Base-by-base conservation (phyloP, 2,329 filamentous ascomycete genomes). In the Dryadomyces sulphureus region DNA sequence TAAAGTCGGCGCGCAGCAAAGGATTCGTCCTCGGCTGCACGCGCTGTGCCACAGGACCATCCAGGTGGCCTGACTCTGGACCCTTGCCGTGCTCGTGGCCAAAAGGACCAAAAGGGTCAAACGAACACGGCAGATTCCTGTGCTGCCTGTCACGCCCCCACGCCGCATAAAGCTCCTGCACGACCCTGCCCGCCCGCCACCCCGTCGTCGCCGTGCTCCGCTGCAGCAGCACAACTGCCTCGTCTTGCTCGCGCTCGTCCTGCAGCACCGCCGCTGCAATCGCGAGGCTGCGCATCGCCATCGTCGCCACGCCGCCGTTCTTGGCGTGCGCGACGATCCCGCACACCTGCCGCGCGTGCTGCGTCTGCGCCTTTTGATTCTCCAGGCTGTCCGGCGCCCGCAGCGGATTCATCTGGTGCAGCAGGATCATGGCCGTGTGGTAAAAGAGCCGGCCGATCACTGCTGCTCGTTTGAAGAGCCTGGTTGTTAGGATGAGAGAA, bases 281-380 rank as follows among this genome's bases (percentile, higher is more conserved):
- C 35, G 81, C 79, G 7, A 95, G 69, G 30, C 83, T 87, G 9
- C 84, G 81, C 35, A 92, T 76, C 2, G 85, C 85, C 9, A 94
- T 79, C 43, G 77, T 83, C 9, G 83, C 79, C 27, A 94, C 78
- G 24, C 84, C 85, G 22, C 77, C 72, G 58, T 94, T 87, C 55
- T 88, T 84, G 44, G 82, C 79, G 58, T 94, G 87, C 2, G 86
- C 84, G 21, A 85, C 79, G 50, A 96, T 93, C 14, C 90, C 90
- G 58, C 89, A 95, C 21, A 94, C 81, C 58, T 89, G 81, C 53
- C 84, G 81, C 0, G 87, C 82, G 57, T 95, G 86, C 50, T 77
- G 75, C 42, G 81, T 69, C 54, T 84, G 79, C 56, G 84, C 72
- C 5, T 73, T 68, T 41, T 73, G 75, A 75, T 90, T 85, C 49